A percentile compares a stretch with the other conserved stretches of the same genome.
Evolutionary conservation across 2,329 filamentous ascomycete genomes (phyloP).

Genomic region (Plenodomus lindquistii): DNA sequence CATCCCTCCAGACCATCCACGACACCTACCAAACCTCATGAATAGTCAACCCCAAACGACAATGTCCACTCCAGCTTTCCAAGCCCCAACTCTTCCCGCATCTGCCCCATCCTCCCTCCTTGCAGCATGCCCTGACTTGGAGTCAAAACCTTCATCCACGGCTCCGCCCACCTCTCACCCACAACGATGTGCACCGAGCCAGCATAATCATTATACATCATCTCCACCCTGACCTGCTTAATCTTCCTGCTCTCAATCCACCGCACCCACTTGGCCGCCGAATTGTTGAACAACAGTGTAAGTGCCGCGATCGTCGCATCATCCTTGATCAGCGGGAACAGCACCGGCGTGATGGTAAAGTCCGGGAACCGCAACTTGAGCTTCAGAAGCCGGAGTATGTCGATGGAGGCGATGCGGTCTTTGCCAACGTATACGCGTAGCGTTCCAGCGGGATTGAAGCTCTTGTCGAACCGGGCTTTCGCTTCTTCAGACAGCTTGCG

Average conservation of each 20-base stretch:
- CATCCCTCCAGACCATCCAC: too few relatives aligned
- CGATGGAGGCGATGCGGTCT: constrained; percentile 4
- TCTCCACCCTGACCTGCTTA: constrained; percentile 14
- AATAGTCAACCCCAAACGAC: constrained; percentile 18
- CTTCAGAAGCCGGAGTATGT: constrained; percentile 21
- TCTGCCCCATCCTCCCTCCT: not conserved
- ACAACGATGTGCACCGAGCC: constrained; percentile 12
- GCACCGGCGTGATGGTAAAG: constrained; percentile 8
- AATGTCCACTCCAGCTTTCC: constrained; percentile 3
- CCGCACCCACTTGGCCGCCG: constrained; percentile 14
- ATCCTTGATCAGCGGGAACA: not conserved
- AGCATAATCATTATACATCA: not conserved
- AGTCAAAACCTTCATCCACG: constrained; percentile 31
- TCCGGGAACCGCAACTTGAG: constrained; percentile 21
- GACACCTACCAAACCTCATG: constrained; percentile 4
- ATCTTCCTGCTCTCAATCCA: constrained; percentile 11
- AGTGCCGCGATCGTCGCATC: not conserved
- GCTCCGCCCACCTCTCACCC: constrained; percentile 16
- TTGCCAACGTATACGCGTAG: constrained; percentile 18
- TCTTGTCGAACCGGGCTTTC: constrained; percentile 4
- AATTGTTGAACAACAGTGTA: constrained; percentile 16
- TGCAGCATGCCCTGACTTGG: not conserved
- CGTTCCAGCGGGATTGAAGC: constrained; percentile 6
- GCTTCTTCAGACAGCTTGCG: constrained; percentile 2
- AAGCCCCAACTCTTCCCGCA: constrained; percentile 7